phyloP scores from a whole-genome alignment of 106 monocot species.

The Dendrobium officinale region DNA sequence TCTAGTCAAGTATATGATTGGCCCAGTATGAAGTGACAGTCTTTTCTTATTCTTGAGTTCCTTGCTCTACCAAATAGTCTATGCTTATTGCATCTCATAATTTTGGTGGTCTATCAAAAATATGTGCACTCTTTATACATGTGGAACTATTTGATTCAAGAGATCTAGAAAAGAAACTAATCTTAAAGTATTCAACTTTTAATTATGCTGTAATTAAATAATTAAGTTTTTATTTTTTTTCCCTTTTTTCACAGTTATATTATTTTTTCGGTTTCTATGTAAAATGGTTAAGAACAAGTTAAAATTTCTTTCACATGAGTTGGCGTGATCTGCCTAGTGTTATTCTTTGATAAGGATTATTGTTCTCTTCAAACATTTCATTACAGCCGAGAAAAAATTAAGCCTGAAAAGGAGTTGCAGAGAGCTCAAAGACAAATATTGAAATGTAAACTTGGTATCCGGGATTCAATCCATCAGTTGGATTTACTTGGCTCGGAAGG shows the following conservation, averaged over 20 bases:
- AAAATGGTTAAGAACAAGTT: neutral
- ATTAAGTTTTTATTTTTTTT: neutral
- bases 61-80: neutral
- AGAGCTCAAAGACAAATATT: slow-evolving; percentile 74
- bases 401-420: slow-evolving; percentile 79
- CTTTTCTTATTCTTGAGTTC: neutral
- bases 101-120: neutral
- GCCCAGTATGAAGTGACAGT: neutral
- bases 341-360: slow-evolving; percentile 4
- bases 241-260: neutral
- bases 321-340: neutral
- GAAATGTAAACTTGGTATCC: slow-evolving; percentile 78
- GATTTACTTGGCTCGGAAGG: slow-evolving; percentile 59
- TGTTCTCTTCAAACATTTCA: neutral
- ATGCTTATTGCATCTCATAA: neutral
- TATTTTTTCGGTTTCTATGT: neutral
- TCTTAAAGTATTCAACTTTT: neutral
- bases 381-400: slow-evolving; percentile 76
- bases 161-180: neutral
- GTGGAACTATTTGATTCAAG: neutral
- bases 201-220: neutral
- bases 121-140: neutral
- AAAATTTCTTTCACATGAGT: neutral
- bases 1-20: neutral
- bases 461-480: slow-evolving; percentile 60